Conservation (phyloP, 148 eudicot species). For the Arbutus unedo region DNA sequence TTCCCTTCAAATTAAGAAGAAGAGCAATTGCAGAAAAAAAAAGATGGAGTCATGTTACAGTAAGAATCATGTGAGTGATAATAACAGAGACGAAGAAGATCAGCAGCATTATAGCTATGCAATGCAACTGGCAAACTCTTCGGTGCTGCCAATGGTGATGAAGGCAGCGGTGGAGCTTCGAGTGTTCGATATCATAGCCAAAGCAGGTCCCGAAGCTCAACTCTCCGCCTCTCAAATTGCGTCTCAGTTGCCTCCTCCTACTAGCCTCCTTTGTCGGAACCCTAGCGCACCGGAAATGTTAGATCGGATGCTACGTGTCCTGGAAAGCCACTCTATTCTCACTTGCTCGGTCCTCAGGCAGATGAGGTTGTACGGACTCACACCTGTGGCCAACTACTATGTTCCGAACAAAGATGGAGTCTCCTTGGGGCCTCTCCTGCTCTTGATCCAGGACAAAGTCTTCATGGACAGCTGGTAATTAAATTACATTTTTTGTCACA, state of each 20-base stretch:
- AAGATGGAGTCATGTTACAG: too few species aligned
- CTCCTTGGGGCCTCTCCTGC: constrained; percentile 33
- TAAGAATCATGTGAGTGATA: too few species aligned
- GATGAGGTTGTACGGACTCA: constrained; percentile 23
- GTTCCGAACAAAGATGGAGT: constrained; percentile 33
- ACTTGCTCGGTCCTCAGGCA: neutral
- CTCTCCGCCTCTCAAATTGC: constrained; percentile 31
- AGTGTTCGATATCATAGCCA: constrained; percentile 33
- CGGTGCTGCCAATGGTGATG: constrained; percentile 20
- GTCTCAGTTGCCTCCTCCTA: neutral
- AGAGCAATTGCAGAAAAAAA: too few species aligned
- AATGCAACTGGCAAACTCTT: constrained; percentile 8
- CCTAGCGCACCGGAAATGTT: constrained; percentile 36
- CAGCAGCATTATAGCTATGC: constrained; percentile 7
- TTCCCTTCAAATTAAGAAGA: too few species aligned
- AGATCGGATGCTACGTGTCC: constrained; percentile 44
- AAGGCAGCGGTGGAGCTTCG: constrained; percentile 23
- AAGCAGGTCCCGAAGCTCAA: constrained; percentile 17
- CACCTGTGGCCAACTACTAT: constrained; percentile 30
- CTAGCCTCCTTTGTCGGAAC: neutral
- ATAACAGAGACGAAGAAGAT: constrained; percentile 7
- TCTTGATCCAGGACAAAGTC: constrained; percentile 33
- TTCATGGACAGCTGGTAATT: constrained; percentile 36
- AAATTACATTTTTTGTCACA: too few species aligned
- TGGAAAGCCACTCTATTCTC: constrained; percentile 26